Conservation (phyloP, 176 grass and related monocot genomes). For the Ananas comosus region DNA sequence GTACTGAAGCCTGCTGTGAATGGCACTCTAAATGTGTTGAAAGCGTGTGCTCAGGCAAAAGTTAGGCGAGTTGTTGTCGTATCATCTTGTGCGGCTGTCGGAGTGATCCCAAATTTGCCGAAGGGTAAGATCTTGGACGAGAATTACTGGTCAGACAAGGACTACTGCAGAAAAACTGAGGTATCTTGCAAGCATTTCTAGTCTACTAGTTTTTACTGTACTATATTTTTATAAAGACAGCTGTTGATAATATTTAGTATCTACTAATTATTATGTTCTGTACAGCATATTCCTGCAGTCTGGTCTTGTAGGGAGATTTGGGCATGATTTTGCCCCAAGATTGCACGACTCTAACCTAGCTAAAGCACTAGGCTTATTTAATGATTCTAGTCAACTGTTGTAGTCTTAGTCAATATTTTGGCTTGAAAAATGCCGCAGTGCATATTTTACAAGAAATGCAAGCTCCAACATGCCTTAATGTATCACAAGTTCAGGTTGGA, state of each 20-base stretch:
- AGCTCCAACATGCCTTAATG: too few species aligned
- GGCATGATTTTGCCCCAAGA: too few species aligned
- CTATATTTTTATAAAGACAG: too few species aligned
- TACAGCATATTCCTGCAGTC: too few species aligned
- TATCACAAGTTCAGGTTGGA: too few species aligned
- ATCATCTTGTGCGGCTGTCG: conserved; percentile 36
- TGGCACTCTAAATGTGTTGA: conserved; percentile 35
- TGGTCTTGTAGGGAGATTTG: too few species aligned
- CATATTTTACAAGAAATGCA: too few species aligned
- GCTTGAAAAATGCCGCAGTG: too few species aligned
- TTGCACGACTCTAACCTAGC: too few species aligned
- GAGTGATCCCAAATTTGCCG: conserved; percentile 30
- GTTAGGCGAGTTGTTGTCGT: conserved; percentile 33
- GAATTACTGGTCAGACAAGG: conserved; percentile 37
- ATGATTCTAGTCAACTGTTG: too few species aligned
- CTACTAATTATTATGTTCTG: neutral
- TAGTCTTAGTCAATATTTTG: too few species aligned
- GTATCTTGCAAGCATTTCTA: neutral
- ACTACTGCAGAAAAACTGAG: conserved; percentile 26
- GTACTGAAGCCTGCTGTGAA: conserved; percentile 26
- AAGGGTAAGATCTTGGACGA: conserved; percentile 21
- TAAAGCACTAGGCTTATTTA: too few species aligned
- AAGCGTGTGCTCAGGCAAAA: conserved; percentile 23
- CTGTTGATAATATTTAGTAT: neutral
- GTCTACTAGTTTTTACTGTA: neutral